These are phyloP conservation scores for Boechera divaricarpa DNA, from an alignment of 345 rosid species.

Conservation along the genomic window DNA sequence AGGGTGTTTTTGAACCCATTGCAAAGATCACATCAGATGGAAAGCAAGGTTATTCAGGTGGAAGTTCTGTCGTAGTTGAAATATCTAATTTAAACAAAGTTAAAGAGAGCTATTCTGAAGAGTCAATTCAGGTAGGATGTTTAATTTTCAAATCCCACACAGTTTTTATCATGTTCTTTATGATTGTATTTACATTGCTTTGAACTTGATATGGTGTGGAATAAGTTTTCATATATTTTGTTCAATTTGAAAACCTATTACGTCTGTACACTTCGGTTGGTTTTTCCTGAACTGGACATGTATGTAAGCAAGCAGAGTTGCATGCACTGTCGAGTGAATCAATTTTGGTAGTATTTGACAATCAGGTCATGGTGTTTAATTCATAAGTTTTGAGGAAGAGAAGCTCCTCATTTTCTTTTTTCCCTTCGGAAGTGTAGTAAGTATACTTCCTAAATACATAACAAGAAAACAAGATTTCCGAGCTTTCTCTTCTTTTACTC, in stretches of 20 bases:
- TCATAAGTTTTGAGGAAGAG: slow-evolving; percentile 19
- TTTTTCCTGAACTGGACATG: slow-evolving; percentile 26
- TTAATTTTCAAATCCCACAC: neutral
- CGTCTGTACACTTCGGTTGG: slow-evolving; percentile 9
- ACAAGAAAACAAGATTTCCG: slow-evolving; percentile 4
- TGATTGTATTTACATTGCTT: slow-evolving; percentile 24
- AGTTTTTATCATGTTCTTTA: slow-evolving; percentile 2
- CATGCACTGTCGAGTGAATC: slow-evolving; percentile 2
- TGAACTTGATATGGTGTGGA: slow-evolving; percentile 15
- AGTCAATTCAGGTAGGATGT: slow-evolving; percentile 83
- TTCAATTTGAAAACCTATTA: neutral
- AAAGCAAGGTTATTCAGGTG: slow-evolving; percentile 79
- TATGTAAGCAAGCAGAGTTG: slow-evolving; percentile 22
- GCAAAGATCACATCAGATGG: slow-evolving; percentile 90
- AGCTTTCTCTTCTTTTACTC: neutral
- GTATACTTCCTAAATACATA: slow-evolving; percentile 11
- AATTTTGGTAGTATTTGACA: slow-evolving; percentile 21
- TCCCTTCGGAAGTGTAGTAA: slow-evolving; percentile 21
- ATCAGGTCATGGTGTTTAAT: slow-evolving; percentile 7
- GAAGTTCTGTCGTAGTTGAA: slow-evolving; percentile 88
- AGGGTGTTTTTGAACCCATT: slow-evolving; percentile 74
- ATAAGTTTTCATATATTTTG: slow-evolving; percentile 7
- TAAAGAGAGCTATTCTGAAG: slow-evolving; percentile 94
- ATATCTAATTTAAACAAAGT: slow-evolving; percentile 95
- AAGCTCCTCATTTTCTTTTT: neutral